These are phyloP conservation scores for Sugiyamaella floridensis DNA, from an alignment of 805 yeast species.

Conservation along the genomic window DNA sequence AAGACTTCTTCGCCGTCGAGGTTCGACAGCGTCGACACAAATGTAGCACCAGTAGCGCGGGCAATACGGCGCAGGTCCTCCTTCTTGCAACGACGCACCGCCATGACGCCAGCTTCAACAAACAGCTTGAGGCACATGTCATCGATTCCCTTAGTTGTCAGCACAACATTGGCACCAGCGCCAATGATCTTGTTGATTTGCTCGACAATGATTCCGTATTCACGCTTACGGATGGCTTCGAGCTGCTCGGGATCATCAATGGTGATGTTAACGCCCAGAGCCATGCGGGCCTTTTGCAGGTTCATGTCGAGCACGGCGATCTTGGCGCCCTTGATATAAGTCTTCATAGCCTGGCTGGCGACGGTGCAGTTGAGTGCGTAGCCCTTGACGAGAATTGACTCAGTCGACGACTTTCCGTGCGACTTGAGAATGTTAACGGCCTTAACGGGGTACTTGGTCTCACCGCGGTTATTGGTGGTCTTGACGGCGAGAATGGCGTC, in stretches of 20 bases:
- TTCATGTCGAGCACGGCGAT: conserved; percentile 89
- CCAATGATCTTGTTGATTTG: conserved; percentile 71
- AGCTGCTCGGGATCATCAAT: conserved; percentile 96
- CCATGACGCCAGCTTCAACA: conserved; percentile 88
- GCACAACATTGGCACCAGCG: conserved; percentile 88
- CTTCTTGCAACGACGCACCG: conserved; percentile 92
- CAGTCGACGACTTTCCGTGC: conserved; percentile 88
- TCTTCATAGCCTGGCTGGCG: conserved; percentile 95
- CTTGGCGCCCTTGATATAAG: conserved; percentile 57
- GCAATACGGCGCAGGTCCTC: conserved; percentile 97
- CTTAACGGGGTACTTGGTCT: conserved; percentile 87
- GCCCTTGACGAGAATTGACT: conserved; percentile 82
- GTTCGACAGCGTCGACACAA: conserved; percentile 79
- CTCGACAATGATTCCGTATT: conserved; percentile 77
- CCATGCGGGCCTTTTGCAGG: conserved; percentile 93
- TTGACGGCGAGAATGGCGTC: conserved; percentile 94
- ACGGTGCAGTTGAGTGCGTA: conserved; percentile 96
- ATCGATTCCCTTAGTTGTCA: conserved; percentile 92
- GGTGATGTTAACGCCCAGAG: conserved; percentile 95
- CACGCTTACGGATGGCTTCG: conserved; percentile 85
- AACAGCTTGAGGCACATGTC: conserved; percentile 86
- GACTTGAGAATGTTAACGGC: conserved; percentile 95
- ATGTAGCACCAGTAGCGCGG: conserved; percentile 94
- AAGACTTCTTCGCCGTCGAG: conserved; percentile 94
- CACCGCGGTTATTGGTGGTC: conserved; percentile 83